Base-by-base conservation (phyloP, 2,329 filamentous ascomycete genomes). In the Talaromyces sp. region DNA sequence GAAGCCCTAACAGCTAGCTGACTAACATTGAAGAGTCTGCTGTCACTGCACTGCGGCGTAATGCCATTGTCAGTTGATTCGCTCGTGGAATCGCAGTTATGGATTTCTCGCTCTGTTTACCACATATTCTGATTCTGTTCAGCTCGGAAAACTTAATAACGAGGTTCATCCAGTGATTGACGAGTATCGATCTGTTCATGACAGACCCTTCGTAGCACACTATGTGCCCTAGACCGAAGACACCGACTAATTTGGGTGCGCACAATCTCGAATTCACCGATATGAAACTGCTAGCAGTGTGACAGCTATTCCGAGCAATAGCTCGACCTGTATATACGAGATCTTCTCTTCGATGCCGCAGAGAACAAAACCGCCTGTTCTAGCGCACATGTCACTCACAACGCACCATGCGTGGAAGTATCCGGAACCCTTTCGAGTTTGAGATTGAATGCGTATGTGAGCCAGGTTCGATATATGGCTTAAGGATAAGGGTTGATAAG, bases 201-300 rank as follows among this genome's bases (percentile, higher is more conserved):
- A 67, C 16, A 59, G 67, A 28, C 66, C 67, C 5, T 76, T 63
- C 0, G 71, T 75, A 2, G 74, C 74, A 60, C 68, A 72, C 65
- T 79, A 69, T 40, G 66, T 54, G 8, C 73, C 73, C 5, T 69
- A 72, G 48, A 70, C 74, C n/a, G 54, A 68, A 16, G 72, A 75
- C 50, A 67, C 75, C 60, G 81, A 81, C 64, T 81, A 81, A 63
- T 81, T 81, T 62, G 79, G 79, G 50, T 78, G 66, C 39, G 64
- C 62, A 69, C 8, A 31, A 6, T 40, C 5, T 4, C 4, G n/a
- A n/a, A n/a, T 2, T 5, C 12, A 2, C 59, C 68, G 1, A 21
- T 31, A 33, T n/a, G 25, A 40, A 44, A 23, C 3, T 21, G 21
- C 40, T 23, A 35, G 52, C 8, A 2, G 7, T 7, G 2, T 37